Percentiles rank a stretch among this genome's conserved stretches.
These are phyloP conservation scores for Corymbia maculata DNA, from an alignment of 345 rosid genomes.

Conservation along the genomic window DNA sequence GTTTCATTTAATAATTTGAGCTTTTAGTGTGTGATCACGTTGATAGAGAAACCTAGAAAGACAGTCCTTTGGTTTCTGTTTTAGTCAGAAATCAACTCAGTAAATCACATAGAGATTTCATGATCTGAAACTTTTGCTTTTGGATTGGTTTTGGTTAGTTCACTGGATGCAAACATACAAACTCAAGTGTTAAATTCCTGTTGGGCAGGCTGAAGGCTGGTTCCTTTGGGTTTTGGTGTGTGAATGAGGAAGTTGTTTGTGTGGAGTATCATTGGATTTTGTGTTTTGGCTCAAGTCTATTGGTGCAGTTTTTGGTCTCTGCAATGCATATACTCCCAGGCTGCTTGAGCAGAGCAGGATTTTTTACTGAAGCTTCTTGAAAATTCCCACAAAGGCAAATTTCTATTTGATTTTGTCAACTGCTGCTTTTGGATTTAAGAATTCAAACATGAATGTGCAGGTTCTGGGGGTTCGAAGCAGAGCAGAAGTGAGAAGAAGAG, in stretches of 20 bases:
- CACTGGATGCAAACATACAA: background rate
- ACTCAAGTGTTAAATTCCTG: background rate
- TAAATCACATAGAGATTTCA: background rate
- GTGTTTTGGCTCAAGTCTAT: background rate
- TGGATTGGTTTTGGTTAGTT: background rate
- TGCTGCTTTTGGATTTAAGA: background rate
- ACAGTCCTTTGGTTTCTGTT: background rate
- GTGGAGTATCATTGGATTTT: background rate
- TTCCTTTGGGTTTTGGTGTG: background rate
- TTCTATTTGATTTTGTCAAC: background rate
- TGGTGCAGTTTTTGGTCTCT: background rate
- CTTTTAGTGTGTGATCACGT: background rate
- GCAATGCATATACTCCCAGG: background rate
- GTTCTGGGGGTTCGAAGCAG: constrained; percentile 67
- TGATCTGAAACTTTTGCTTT: background rate
- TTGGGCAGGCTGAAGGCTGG: background rate
- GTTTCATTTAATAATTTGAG: background rate
- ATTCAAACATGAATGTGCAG: constrained; percentile 14
- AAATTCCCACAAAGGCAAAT: background rate
- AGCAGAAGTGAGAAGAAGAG: constrained; percentile 90
- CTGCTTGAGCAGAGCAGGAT: background rate
- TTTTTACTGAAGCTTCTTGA: background rate
- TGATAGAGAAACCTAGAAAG: background rate
- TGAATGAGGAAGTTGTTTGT: background rate
- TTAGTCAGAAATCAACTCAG: background rate